phyloP scores from a whole-genome alignment of 148 eudicot species.

The Cornus florida region DNA sequence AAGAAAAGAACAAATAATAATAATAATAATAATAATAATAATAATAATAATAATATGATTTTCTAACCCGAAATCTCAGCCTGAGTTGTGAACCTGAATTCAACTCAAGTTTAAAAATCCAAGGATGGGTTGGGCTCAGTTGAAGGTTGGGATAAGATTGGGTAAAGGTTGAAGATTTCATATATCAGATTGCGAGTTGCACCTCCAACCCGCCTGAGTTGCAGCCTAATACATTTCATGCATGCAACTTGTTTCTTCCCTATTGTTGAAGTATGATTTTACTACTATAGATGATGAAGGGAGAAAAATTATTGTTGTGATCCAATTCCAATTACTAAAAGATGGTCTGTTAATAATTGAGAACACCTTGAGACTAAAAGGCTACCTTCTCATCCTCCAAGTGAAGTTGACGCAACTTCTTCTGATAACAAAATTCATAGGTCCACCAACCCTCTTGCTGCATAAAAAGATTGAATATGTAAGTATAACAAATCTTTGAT shows the following conservation, averaged over 20 bases:
- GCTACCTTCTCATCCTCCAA: slow-evolving; percentile 86
- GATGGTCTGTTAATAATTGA: slow-evolving; percentile 2
- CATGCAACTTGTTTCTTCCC: background rate
- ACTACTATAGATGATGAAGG: background rate
- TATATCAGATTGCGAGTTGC: no score
- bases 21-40: no score
- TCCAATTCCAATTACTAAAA: background rate
- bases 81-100: no score
- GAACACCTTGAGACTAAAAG: background rate
- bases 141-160: no score
- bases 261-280: no score
- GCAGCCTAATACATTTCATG: background rate
- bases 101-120: no score
- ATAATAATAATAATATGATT: no score
- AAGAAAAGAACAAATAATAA: no score
- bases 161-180: no score
- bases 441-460: slow-evolving; percentile 99
- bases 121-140: no score
- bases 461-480: slow-evolving; percentile 19
- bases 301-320: background rate
- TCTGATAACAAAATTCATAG: slow-evolving; percentile 80
- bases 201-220: no score
- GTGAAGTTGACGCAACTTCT: slow-evolving; percentile 71
- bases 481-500: background rate
- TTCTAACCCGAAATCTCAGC: no score